Conservation (phyloP, 306 rosid species). For the Rubus idaeus region DNA sequence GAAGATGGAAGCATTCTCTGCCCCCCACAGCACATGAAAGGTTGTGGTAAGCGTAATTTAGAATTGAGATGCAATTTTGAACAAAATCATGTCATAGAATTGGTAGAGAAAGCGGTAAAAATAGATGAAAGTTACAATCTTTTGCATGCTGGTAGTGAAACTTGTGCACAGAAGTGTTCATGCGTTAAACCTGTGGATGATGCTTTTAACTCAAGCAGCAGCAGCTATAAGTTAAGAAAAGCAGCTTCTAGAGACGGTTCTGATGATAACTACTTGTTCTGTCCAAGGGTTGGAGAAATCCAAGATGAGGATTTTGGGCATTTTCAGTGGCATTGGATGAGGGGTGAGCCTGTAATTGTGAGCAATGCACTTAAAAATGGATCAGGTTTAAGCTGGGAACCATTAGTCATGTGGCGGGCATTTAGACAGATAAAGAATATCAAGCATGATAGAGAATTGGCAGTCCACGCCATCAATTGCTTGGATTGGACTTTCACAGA, state of each 20-base stretch:
- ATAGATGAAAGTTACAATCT: conserved; percentile 34
- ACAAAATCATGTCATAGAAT: conserved; percentile 36
- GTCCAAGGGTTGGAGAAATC: conserved; percentile 56
- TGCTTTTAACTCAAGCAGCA: conserved; percentile 14
- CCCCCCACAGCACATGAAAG: conserved; percentile 43
- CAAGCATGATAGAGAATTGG: conserved; percentile 42
- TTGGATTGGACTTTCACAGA: conserved; percentile 76
- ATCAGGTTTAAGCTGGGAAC: conserved; percentile 90
- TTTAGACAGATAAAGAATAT: conserved; percentile 48
- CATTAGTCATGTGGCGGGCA: conserved; percentile 96
- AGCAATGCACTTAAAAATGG: conserved; percentile 65
- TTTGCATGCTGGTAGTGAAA: conserved; percentile 20
- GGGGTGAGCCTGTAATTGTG: conserved; percentile 86
- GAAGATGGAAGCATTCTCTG: conserved; percentile 75
- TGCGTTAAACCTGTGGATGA: conserved; percentile 35
- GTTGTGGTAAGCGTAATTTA: conserved; percentile 50
- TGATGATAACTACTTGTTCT: conserved; percentile 59
- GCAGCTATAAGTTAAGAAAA: conserved; percentile 29
- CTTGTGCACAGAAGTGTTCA: conserved; percentile 36
- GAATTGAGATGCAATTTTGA: conserved; percentile 53
- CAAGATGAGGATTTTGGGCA: conserved; percentile 48
- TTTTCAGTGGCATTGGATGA: conserved; percentile 82
- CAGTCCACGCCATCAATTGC: conserved; percentile 73
- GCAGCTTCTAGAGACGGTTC: conserved; percentile 67
- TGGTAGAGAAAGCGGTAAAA: conserved; percentile 57